Base-by-base conservation (phyloP, 2,329 filamentous ascomycete genomes). In the Hypoxylon sp. region DNA sequence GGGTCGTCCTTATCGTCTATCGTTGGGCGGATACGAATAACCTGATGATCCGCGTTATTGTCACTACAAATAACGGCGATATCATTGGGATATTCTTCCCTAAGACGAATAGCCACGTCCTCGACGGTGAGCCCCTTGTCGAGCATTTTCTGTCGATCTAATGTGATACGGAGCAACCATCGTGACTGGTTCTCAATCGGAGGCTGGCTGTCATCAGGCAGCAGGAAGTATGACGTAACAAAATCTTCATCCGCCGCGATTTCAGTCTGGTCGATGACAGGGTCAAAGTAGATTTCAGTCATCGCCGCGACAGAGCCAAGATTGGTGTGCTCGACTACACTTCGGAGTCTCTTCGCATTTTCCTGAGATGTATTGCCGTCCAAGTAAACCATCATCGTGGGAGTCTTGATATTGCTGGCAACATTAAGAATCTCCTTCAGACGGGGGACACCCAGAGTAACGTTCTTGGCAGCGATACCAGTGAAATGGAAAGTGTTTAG, bases 401-500 rank as follows among this genome's bases (percentile, higher is more conserved):
- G 96, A 0, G 96, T 99, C 86, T 98, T 99, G 85, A 99, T 98
- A 81, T 98, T 97, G 74, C 92, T 94, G 0, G 97, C 96, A 65
- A 99, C 90, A 80, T 99, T 99, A 63, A 99, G 87, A 89, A 99
- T 99, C 84, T 99, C 96, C 87, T 99, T 99, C 53, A 99, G 89
- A 90, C 96, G 95, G 46, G 96, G 96, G 46, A 99, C 96, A 93
- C 96, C 96, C 52, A 99, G 90, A 0, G 96, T 99, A 60, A 99
- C 95, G 86, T 99, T 99, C 91, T 99, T 99, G 23, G 95, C 97
- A 38, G 97, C 97, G 67, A 99, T 94, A 97, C 96, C 96, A 80
- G 96, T 94, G 80, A 99, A 99, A 86, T 99, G 96, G 91, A 99
- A 99, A 23, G 96, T 99, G 84, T 99, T 99, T 67, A 99, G 84